Conservation (phyloP, 75 land plant species). For the Sequoiadendron giganteum region DNA sequence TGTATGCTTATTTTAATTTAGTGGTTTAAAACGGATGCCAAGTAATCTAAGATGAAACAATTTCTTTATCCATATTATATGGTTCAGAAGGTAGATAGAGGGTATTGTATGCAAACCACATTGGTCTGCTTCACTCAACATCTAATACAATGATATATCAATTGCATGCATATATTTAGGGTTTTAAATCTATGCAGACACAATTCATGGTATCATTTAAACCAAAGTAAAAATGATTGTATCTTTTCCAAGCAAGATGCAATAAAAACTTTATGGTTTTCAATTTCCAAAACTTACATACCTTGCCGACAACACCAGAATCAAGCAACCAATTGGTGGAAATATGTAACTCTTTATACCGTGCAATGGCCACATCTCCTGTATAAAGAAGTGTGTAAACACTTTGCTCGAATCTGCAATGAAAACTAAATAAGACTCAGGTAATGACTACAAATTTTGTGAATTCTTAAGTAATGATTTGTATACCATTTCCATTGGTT, state of each 20-base stretch:
- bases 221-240: background rate
- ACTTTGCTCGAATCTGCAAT: slow-evolving; percentile 29
- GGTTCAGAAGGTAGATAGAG: no score
- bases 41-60: background rate
- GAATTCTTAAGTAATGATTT: background rate
- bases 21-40: no score
- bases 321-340: slow-evolving; percentile 25
- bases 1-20: no score
- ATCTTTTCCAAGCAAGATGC: background rate
- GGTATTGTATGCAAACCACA: no score
- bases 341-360: slow-evolving; percentile 20
- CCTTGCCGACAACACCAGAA: slow-evolving; percentile 25
- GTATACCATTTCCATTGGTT: background rate
- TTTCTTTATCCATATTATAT: no score
- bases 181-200: no score
- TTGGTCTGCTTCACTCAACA: no score
- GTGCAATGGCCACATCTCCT: slow-evolving; percentile 21
- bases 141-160: no score
- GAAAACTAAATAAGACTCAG: background rate
- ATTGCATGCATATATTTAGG: no score
- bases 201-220: background rate
- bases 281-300: slow-evolving; percentile 3
- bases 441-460: background rate
- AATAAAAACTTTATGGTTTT: background rate
- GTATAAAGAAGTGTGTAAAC: slow-evolving; percentile 20